phyloP scores from a whole-genome alignment of 768 basidiomycete species.

The Thelephora ganbajun region DNA sequence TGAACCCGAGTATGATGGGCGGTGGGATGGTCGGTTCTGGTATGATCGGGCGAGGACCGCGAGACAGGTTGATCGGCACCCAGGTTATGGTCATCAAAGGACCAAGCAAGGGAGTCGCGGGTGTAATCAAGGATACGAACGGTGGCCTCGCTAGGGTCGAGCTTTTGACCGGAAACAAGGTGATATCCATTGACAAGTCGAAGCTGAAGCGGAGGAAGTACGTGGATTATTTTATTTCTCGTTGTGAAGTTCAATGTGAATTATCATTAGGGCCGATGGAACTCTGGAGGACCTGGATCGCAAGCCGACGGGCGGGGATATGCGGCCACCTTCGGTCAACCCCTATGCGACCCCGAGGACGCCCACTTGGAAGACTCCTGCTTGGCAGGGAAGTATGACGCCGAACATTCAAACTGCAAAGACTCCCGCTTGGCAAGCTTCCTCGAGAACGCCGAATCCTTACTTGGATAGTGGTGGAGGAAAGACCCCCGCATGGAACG shows the following conservation, averaged over 20 bases:
- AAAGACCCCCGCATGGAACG: conserved; percentile 39
- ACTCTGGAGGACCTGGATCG: conserved; percentile 36
- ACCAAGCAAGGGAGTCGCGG: conserved; percentile 79
- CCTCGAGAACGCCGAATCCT: conserved; percentile 59
- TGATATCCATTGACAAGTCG: conserved; percentile 74
- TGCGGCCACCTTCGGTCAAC: conserved; percentile 28
- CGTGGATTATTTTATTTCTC: background rate
- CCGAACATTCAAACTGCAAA: conserved; percentile 5
- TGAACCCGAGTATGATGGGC: conserved; percentile 37
- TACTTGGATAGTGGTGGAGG: conserved; percentile 37
- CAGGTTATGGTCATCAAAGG: conserved; percentile 76
- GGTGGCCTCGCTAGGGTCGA: conserved; percentile 81
- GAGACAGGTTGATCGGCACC: conserved; percentile 72
- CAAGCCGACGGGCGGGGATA: conserved; percentile 10
- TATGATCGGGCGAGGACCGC: conserved; percentile 61
- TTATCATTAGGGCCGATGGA: conserved; percentile 35
- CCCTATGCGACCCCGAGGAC: conserved; percentile 53
- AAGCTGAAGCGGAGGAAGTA: conserved; percentile 64
- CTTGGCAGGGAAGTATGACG: background rate
- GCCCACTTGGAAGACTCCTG: conserved; percentile 32
- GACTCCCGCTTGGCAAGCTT: conserved; percentile 57
- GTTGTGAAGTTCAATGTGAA: conserved; percentile 1
- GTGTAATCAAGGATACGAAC: conserved; percentile 91
- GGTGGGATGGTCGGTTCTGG: conserved; percentile 78
- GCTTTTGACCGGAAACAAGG: conserved; percentile 76